Percentiles rank a stretch among this genome's conserved stretches.
Conservation (phyloP, 2,329 filamentous ascomycete genomes). For the Daldinia sp. region DNA sequence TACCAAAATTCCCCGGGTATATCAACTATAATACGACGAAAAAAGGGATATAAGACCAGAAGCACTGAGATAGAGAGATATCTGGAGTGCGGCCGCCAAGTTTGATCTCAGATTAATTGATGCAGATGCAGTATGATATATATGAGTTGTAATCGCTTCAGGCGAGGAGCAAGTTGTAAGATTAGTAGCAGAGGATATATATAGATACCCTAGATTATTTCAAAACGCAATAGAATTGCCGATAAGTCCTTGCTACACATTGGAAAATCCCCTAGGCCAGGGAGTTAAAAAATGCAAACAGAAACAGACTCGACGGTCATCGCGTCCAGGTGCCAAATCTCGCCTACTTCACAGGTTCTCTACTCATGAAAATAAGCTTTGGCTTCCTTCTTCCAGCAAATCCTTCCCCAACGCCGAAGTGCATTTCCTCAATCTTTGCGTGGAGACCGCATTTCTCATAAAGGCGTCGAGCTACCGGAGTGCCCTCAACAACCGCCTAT, state of each 20-base stretch:
- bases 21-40: background rate
- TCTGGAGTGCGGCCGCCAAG: background rate
- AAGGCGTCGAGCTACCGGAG: conserved; percentile 37
- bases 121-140: background rate
- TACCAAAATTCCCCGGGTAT: background rate
- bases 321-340: background rate
- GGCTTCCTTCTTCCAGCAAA: conserved; percentile 38
- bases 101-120: background rate
- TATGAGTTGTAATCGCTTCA: background rate
- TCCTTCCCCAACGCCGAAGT: conserved; percentile 40
- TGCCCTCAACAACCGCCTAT: conserved; percentile 43
- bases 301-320: background rate
- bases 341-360: conserved; percentile 28
- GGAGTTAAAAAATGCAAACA: background rate
- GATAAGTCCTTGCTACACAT: background rate
- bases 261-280: background rate
- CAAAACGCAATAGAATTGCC: background rate
- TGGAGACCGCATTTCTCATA: conserved; percentile 45
- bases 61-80: background rate
- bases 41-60: background rate
- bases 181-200: conserved; percentile 3
- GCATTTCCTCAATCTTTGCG: conserved; percentile 44
- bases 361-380: conserved; percentile 40
- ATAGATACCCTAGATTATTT: conserved; percentile 6
- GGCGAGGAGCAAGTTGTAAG: conserved; percentile 1